Base-by-base conservation (phyloP, 2,329 filamentous ascomycete genomes). In the Exophiala mesophila region DNA sequence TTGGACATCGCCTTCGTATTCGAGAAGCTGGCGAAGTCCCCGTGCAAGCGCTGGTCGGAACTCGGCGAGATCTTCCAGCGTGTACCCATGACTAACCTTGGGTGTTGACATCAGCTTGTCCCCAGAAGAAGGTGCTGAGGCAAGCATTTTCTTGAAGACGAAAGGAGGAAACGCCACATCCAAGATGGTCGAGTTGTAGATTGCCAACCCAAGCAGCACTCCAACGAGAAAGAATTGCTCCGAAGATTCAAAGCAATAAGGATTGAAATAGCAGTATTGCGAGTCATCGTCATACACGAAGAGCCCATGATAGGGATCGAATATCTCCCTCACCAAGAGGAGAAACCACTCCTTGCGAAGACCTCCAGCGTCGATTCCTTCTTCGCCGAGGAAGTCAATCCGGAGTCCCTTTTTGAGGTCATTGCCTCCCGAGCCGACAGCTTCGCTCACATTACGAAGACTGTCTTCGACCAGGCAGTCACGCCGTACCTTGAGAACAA, bases 301-400 rank as follows among this genome's bases (percentile, higher is more conserved):
- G 64, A 96, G 79, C n/a, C 88, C 87, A 68, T 94, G 85, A 54
- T 89, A 80, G 3, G 88, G 88, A 56, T 94, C 88, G 64, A 95
- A 95, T 21, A 96, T 82, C 59, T 96, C 89, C 54, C 88, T 76
- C 36, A 92, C 82, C 16, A 96, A 74, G 45, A 95, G 75, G 37
- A 95, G 67, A 59, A 96, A 96, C 89, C 89, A 96, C 65, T 96
- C 89, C 63, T 96, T 96, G 43, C 88, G 80, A 41, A 94, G 71
- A 0, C 89, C 89, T 26, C 89, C 89, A 3, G 85, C 88, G 66
- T 96, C 89, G 37, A 95, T 81, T 3, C 89, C 89, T 63, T 96
- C 89, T 65, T 96, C 89, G 21, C 87, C 88, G 21, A 77, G 73
- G 55, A 96, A 96, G 46, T 85, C 81, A 46, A 96, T 92, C 13